Evolutionary conservation across 2,329 filamentous ascomycete species (phyloP).

Genomic region (Colletotrichum costaricense): DNA sequence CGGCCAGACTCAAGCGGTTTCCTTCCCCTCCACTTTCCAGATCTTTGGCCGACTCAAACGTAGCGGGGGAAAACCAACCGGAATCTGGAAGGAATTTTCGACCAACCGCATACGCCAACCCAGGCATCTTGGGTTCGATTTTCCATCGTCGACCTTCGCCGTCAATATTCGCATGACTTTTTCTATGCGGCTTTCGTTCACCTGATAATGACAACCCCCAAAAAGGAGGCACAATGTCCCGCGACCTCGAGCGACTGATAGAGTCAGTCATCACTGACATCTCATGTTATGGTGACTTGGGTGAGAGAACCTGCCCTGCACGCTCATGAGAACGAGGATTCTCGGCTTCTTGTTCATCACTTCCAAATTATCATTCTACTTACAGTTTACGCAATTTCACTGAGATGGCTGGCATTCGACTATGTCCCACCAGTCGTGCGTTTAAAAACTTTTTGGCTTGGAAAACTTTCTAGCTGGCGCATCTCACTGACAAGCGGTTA

Average conservation of each 20-base stretch:
- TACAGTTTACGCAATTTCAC: not conserved
- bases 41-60: not conserved
- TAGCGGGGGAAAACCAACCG: not conserved
- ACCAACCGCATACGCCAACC: not conserved
- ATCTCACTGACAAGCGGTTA: conserved; percentile 9
- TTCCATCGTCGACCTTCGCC: conserved; percentile 24
- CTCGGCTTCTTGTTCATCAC: not conserved
- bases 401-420: not conserved
- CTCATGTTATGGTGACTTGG: conserved; percentile 36
- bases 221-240: conserved; percentile 23
- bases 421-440: not conserved
- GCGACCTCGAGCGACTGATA: conserved; percentile 36
- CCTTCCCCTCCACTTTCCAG: not conserved
- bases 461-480: not conserved
- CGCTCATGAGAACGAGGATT: not conserved
- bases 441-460: not conserved
- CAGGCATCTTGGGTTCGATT: conserved; percentile 19
- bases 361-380: not conserved
- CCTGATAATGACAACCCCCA: conserved; percentile 16
- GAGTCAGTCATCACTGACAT: conserved; percentile 36
- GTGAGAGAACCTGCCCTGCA: conserved; percentile 19
- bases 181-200: not conserved
- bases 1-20: not conserved
- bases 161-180: not conserved
- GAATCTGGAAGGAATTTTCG: conserved; percentile 2